Conservation (phyloP, 1,139 yeast genomes). For the Candida labiduridarum region DNA sequence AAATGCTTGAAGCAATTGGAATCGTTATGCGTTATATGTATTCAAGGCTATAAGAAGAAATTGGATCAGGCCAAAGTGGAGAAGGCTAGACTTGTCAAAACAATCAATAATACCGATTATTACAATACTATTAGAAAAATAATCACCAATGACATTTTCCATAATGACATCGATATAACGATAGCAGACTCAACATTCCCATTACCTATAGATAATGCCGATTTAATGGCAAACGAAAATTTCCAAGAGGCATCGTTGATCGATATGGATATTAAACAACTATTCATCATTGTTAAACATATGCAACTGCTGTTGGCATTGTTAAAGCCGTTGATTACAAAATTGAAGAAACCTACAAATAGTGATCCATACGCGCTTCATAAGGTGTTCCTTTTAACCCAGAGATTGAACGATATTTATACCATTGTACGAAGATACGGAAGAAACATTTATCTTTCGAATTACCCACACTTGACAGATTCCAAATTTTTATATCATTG, state of each 20-base stretch:
- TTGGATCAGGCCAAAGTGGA: conserved; percentile 45
- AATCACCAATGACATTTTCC: conserved; percentile 7
- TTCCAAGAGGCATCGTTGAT: conserved; percentile 37
- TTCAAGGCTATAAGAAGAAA: conserved; percentile 51
- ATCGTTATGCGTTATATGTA: conserved; percentile 38
- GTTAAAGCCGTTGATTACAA: conserved; percentile 28
- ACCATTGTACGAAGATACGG: conserved; percentile 46
- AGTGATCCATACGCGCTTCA: conserved; percentile 44
- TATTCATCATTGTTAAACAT: conserved; percentile 27
- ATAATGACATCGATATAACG: conserved; percentile 19
- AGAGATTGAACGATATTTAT: conserved; percentile 51
- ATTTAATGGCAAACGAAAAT: conserved; percentile 18
- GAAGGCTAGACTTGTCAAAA: conserved; percentile 13
- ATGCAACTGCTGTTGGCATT: conserved; percentile 24
- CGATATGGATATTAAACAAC: conserved; percentile 45
- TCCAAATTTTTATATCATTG: conserved; percentile 36
- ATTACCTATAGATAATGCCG: conserved; percentile 18
- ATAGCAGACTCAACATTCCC: conserved; percentile 20
- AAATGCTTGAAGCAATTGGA: conserved; percentile 42
- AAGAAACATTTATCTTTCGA: conserved; percentile 45
- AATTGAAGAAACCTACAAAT: conserved; percentile 23
- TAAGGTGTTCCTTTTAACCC: conserved; percentile 46
- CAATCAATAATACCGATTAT: conserved; percentile 9
- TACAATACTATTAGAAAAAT: conserved; percentile 11
- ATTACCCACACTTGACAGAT: conserved; percentile 42